Evolutionary conservation across 192 early-diverging fungal species (phyloP).

Genomic region (Mortierella antarctica): DNA sequence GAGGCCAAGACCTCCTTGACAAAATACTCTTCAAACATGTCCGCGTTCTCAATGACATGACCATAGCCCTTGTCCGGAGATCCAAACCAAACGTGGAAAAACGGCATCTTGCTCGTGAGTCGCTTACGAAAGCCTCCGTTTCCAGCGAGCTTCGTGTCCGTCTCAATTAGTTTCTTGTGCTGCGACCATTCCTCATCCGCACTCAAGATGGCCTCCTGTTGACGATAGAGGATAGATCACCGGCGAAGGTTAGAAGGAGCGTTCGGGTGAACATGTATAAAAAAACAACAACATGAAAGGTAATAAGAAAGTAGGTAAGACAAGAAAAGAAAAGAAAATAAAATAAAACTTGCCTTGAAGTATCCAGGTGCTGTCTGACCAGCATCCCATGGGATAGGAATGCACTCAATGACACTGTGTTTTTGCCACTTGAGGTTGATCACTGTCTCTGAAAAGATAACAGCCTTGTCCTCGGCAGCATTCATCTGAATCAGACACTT

Average conservation of each 20-base stretch:
- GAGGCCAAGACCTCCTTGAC: constrained; percentile 64
- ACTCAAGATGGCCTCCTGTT: constrained; percentile 78
- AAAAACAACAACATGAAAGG: not conserved
- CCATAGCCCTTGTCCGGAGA: constrained; percentile 85
- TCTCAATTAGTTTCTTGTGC: constrained; percentile 78
- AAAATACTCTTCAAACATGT: constrained; percentile 87
- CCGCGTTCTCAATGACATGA: constrained; percentile 93
- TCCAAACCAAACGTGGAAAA: constrained; percentile 98
- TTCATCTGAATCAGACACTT: constrained; percentile 95
- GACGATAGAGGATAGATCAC: not conserved
- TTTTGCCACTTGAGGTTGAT: constrained; percentile 77
- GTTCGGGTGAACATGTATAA: not conserved
- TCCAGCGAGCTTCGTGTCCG: constrained; percentile 50
- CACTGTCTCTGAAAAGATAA: constrained; percentile 93
- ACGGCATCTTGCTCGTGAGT: constrained; percentile 86
- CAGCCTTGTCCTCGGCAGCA: constrained; percentile 70
- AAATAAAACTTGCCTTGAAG: constrained; percentile 78
- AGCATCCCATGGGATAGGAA: constrained; percentile 85
- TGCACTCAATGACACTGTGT: constrained; percentile 92
- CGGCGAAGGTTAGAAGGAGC: not conserved
- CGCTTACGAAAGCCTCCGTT: constrained; percentile 76
- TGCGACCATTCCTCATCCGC: constrained; percentile 94
- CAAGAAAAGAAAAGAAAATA: not conserved
- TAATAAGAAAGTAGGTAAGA: not conserved
- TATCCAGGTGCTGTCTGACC: constrained; percentile 84